Evolutionary conservation across 2,329 filamentous ascomycete genomes (phyloP), one percentile per base, ranked within the genome.

Genomic region (Anthostomella pinea): DNA sequence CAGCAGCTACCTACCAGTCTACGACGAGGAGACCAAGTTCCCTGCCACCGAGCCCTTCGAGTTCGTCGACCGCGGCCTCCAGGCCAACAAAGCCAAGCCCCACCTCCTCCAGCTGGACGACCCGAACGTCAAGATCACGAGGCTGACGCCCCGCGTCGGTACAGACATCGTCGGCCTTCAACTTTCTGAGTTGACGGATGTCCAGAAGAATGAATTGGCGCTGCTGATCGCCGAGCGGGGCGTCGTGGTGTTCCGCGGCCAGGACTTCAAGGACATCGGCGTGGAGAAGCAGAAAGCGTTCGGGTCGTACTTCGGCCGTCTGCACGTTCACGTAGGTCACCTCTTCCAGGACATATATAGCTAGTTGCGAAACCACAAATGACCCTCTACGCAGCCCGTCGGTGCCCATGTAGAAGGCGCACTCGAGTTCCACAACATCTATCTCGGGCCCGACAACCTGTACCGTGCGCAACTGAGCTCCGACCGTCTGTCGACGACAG

Each of bases 401-500:
- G 66, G 65, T 22, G 61, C 65, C 11, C 63, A 68, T 33, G 60
- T 69, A 39, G 60, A 68, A 35, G 63, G 64, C 41, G 56, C 64
- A 21, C 54, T 68, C 8, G 67, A 70, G 44, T 57, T 69, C 31
- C 66, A 70, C 50, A 68, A 66, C 43, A 69, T 70, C 42, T 70
- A 71, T 50, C 62, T 70, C 0, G 69, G 66, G 0, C 60, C 63
- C 2, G 68, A 66, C 50, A 71, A 69, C 44, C 59, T 64, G 22
- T 68, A 67, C 51, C 62, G 65, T 5, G 52, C 52, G 5, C 57
- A 60, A 13, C 51, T 52, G 16, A 57, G 49, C n/a, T 54, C 49
- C 11, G 60, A 63, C 35, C 58, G 53, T 19, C 51, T 67, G 15
- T 63, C 60, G 22, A 65, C 61, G 3, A 58, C 54, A 3, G 60